These are phyloP conservation scores for Atkinsonella hypoxylon DNA, from an alignment of 2,329 filamentous ascomycete species.

Conservation along the genomic window DNA sequence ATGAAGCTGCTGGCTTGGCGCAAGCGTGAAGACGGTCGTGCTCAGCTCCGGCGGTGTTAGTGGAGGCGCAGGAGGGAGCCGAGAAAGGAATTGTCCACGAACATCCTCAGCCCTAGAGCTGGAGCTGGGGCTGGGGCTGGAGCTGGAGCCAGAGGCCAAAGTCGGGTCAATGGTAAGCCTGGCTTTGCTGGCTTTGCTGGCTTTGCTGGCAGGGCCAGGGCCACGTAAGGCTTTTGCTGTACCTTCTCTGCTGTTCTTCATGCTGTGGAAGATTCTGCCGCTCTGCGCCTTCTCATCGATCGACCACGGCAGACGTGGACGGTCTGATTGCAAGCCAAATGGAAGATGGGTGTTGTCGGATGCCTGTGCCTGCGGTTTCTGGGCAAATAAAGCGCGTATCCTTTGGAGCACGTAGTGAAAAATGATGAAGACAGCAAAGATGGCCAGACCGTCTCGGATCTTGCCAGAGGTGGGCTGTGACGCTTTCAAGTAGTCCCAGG, in stretches of 20 bases:
- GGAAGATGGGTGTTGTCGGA: constrained; percentile 6
- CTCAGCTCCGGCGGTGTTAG: constrained; percentile 36
- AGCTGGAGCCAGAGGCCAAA: constrained; percentile 14
- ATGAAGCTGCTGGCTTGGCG: constrained; percentile 20
- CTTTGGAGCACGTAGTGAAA: constrained; percentile 18
- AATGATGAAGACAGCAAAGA: constrained; percentile 24
- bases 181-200: constrained; percentile 2
- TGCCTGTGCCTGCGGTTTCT: not conserved
- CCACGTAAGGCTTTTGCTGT: constrained; percentile 8
- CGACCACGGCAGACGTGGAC: constrained; percentile 12
- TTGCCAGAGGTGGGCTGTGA: constrained; percentile 18
- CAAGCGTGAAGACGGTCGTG: constrained; percentile 29
- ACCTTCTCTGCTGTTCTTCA: constrained; percentile 2
- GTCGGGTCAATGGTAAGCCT: constrained; percentile 15
- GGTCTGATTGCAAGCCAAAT: constrained; percentile 8
- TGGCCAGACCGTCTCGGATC: constrained; percentile 17
- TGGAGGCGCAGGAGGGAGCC: constrained; percentile 34
- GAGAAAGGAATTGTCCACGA: constrained; percentile 21
- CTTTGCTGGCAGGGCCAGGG: constrained; percentile 6
- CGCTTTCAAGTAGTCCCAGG: constrained; percentile 21
- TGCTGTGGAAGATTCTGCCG: not conserved
- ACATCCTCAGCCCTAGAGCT: constrained; percentile 11
- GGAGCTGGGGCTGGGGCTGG: constrained; percentile 6
- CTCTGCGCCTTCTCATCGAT: constrained; percentile 16
- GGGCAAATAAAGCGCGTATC: constrained; percentile 7